Conservation (phyloP, 805 yeast genomes). For the Debaryomyces castellii region DNA sequence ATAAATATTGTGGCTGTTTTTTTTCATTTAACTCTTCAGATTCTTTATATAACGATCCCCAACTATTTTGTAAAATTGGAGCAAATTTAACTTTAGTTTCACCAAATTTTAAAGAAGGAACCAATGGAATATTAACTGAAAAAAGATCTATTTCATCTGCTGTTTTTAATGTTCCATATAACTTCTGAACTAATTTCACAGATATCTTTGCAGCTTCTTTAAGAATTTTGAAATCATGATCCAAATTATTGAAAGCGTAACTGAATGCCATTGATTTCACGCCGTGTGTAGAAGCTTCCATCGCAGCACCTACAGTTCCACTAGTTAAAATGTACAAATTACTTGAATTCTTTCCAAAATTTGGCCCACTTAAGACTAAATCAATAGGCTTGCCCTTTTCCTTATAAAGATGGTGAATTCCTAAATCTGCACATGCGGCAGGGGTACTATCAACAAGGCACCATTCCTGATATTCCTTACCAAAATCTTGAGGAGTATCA, state of each 20-base stretch:
- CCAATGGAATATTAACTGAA: slow-evolving; percentile 81
- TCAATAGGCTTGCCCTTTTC: slow-evolving; percentile 63
- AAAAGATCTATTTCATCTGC: slow-evolving; percentile 61
- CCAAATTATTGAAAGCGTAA: slow-evolving; percentile 67
- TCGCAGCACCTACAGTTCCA: slow-evolving; percentile 96
- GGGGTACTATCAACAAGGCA: slow-evolving; percentile 89
- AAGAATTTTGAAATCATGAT: slow-evolving; percentile 50
- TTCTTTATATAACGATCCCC: slow-evolving; percentile 64
- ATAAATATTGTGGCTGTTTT: slow-evolving; percentile 53
- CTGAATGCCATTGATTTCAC: slow-evolving; percentile 78
- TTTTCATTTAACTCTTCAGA: slow-evolving; percentile 15
- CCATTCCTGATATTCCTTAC: slow-evolving; percentile 69
- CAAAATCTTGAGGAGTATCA: slow-evolving; percentile 45
- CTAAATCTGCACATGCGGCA: slow-evolving; percentile 92
- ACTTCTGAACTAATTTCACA: slow-evolving; percentile 58
- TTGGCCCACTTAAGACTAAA: slow-evolving; percentile 91
- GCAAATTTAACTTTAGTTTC: slow-evolving; percentile 66
- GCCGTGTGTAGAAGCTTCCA: slow-evolving; percentile 83
- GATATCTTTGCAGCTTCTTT: slow-evolving; percentile 67
- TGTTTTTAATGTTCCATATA: slow-evolving; percentile 57
- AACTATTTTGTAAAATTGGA: slow-evolving; percentile 77
- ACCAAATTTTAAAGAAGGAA: slow-evolving; percentile 48
- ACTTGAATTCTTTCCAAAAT: slow-evolving; percentile 89
- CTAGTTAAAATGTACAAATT: slow-evolving; percentile 86
- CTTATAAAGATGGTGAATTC: slow-evolving; percentile 65